These are phyloP conservation scores for Nemania sp. DNA, from an alignment of 2,329 filamentous ascomycete genomes.

Conservation along the genomic window DNA sequence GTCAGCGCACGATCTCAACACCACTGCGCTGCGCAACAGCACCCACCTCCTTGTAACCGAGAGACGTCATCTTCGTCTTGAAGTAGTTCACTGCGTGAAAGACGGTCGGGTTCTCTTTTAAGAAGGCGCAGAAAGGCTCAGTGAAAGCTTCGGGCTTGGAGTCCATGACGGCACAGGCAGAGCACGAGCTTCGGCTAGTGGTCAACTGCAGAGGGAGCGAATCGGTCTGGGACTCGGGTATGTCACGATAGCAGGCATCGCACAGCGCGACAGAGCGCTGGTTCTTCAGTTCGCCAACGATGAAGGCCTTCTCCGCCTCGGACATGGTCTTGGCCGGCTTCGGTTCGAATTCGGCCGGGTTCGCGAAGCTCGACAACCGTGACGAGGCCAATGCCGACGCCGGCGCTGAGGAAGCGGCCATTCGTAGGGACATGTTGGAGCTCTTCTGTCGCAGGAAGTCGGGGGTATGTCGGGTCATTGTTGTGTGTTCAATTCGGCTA, in stretches of 20 bases:
- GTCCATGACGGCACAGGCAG: conserved; percentile 41
- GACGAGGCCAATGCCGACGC: conserved; percentile 37
- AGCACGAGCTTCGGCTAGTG: conserved; percentile 39
- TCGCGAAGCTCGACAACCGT: conserved; percentile 48
- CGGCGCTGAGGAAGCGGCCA: conserved; percentile 47
- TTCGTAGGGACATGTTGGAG: conserved; percentile 61
- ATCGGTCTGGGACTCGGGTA: conserved; percentile 50
- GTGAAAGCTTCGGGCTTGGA: conserved; percentile 74
- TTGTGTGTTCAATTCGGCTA: conserved; percentile 41
- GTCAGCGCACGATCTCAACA: conserved; percentile 25
- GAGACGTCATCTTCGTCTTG: conserved; percentile 74
- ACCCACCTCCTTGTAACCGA: conserved; percentile 78
- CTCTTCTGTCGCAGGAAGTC: conserved; percentile 58
- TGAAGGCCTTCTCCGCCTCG: conserved; percentile 45
- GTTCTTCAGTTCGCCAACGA: conserved; percentile 44
- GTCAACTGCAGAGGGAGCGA: conserved; percentile 38
- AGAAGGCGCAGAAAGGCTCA: conserved; percentile 86
- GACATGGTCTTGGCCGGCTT: conserved; percentile 41
- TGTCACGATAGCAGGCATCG: conserved; percentile 45
- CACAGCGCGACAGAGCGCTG: conserved; percentile 41
- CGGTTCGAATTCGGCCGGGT: conserved; percentile 46
- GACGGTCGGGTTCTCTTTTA: conserved; percentile 90
- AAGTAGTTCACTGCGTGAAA: conserved; percentile 91
- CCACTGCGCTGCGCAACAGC: neutral
- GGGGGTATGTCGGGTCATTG: conserved; percentile 60